phyloP scores from a whole-genome alignment of 2,329 filamentous ascomycete genomes.

The Venturia nashicola region DNA sequence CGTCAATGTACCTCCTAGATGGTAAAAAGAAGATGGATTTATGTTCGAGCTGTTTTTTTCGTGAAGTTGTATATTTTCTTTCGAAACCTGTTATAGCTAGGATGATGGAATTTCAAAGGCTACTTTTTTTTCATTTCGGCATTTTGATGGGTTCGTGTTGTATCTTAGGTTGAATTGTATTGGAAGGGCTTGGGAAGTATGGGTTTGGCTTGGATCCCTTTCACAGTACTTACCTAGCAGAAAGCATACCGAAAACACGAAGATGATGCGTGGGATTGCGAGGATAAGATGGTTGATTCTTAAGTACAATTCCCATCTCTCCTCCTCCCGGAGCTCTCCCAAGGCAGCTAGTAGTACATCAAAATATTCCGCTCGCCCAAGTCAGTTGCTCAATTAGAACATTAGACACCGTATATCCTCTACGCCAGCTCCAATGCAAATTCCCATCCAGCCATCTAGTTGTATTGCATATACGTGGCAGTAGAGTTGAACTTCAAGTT shows the following conservation, averaged over 20 bases:
- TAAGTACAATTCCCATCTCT: not conserved
- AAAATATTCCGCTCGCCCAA: not conserved
- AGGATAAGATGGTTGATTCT: not conserved
- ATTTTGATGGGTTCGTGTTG: too few relatives aligned
- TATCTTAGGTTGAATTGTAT: too few relatives aligned
- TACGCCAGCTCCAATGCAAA: constrained; percentile 5
- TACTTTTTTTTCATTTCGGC: too few relatives aligned
- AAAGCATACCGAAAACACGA: not conserved
- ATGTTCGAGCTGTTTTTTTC: too few relatives aligned
- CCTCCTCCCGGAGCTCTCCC: not conserved
- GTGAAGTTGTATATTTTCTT: too few relatives aligned
- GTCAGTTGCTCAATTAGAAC: not conserved
- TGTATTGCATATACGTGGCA: constrained; percentile 97
- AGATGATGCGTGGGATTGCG: not conserved
- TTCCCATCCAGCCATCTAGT: constrained; percentile 44
- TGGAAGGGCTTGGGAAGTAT: too few relatives aligned
- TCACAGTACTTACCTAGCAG: not conserved
- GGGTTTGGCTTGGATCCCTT: too few relatives aligned
- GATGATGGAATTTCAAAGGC: too few relatives aligned
- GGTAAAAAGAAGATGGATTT: too few relatives aligned
- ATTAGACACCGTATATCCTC: not conserved
- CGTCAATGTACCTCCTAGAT: too few relatives aligned
- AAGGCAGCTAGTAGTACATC: not conserved
- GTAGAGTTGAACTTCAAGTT: constrained; percentile 99
- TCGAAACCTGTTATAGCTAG: too few relatives aligned